These are phyloP conservation scores for Hydnomerulius pinastri DNA, from an alignment of 768 basidiomycete species.

Conservation along the genomic window DNA sequence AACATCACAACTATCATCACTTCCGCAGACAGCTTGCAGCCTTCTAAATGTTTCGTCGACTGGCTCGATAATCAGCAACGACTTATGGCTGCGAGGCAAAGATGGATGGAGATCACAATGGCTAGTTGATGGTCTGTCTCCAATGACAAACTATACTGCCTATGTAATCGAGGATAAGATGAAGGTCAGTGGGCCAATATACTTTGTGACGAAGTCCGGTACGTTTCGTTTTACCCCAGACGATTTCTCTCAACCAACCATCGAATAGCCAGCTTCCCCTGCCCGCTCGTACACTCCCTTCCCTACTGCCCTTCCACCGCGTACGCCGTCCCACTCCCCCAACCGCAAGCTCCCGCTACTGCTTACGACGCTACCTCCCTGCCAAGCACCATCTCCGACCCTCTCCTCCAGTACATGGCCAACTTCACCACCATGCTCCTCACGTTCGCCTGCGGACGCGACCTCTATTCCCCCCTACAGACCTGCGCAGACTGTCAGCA, in stretches of 20 bases:
- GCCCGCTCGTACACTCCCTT: conserved; percentile 68
- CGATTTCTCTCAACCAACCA: neutral
- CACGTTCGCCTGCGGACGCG: conserved; percentile 78
- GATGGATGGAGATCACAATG: conserved; percentile 72
- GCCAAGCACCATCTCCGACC: conserved; percentile 46
- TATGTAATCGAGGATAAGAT: conserved; percentile 60
- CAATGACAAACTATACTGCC: conserved; percentile 77
- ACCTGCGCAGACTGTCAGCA: conserved; percentile 74
- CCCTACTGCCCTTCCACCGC: conserved; percentile 73
- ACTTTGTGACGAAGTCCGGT: conserved; percentile 77
- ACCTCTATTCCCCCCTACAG: conserved; percentile 76
- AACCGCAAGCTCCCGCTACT: conserved; percentile 42
- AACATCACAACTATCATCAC: conserved; percentile 38
- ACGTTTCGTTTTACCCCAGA: conserved; percentile 18
- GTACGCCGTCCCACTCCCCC: conserved; percentile 68
- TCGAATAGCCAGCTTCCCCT: conserved; percentile 57
- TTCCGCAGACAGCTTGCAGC: conserved; percentile 62
- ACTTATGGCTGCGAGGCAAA: conserved; percentile 56
- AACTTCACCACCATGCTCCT: conserved; percentile 77
- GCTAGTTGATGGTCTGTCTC: conserved; percentile 56
- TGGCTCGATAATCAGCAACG: conserved; percentile 44
- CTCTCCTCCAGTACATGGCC: conserved; percentile 58
- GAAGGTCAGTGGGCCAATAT: conserved; percentile 67
- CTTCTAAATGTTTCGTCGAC: conserved; percentile 42
- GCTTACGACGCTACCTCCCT: conserved; percentile 55